Evolutionary conservation across 192 early-diverging fungal species (phyloP), one percentile per base, ranked within the genome.

Genomic region (Ambispora gerdemannii): DNA sequence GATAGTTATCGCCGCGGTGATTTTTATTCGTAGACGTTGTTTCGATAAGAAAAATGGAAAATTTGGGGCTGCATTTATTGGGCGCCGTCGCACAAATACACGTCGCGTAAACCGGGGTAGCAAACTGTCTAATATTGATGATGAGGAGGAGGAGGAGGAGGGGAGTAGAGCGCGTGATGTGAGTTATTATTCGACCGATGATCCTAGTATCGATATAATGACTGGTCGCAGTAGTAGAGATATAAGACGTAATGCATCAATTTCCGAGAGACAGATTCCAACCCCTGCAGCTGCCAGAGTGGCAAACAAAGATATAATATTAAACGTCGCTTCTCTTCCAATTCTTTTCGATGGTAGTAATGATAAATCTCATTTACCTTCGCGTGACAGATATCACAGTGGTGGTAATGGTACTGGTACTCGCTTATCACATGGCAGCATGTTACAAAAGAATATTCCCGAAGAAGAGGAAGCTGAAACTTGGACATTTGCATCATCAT

Each of bases 401-500:
- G 0, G 0, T 58, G 24, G 24, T 24, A 10, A 10, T 28, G 19
- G 10, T 24, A 25, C 22, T 2, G 55, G 55, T 28, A 13, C 13
- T 58, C 28, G 28, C 13, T 20, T 58, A 58, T 28, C 22, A 58
- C 19, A 10, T 1, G 55, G 55, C 11, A 58, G 11, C 24, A 20
- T 11, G 55, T 30, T 11, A 2, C 20, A 1, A 27, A 58, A 58
- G 2, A 4, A 30, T 58, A 70, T 73, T 27, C 70, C 72, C 50
- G 77, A 78, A 19, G 77, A 78, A 25, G 77, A 78, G 55, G 73
- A 78, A 43, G 77, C 77, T 6, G 77, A 78, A 33, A 59, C 70
- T 27, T 78, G 77, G 77, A 78, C 77, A 8, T 78, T 78, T 75
- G 77, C 73, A 0, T 78, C 77, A 10, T 78, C 77, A 4, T 30